Base-by-base conservation (phyloP, 192 early-diverging fungal species). In the Coemansia javaensis region DNA sequence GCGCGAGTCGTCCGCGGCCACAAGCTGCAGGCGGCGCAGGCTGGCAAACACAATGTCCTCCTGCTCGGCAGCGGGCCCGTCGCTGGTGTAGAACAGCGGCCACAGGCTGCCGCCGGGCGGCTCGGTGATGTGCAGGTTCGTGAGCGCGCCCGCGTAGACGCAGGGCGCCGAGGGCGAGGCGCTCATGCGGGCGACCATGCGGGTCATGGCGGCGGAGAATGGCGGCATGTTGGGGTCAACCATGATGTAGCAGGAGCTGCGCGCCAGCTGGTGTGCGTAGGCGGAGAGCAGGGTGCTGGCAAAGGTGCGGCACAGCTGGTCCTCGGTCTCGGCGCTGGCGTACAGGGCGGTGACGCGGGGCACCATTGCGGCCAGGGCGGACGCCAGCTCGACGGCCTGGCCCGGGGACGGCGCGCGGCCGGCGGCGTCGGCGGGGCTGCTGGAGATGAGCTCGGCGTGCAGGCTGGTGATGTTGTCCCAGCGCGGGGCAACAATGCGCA, bases 91-190 rank as follows among this genome's bases (percentile, higher is more conserved):
- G n/a, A 42, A 42, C 27, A 27, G 9, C 5, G 18, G n/a, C 24
- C 24, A 27, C 2, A 42, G 23, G 14, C 23, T 42, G 40, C 15
- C 24, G 7, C 15, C 17, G 1, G 33, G 14, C 6, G 24, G 14
- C n/a, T 38, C 49, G 28, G 49, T 21, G 25, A 51, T 33, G 13
- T 51, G 40, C 21, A 51, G 20, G 4, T 40, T 24, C 5, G 28
- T 21, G 11, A 50, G 36, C 0, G 35, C 15, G 3, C 12, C 22
- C 0, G 45, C 15, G 9, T 32, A 10, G 12, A 36, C 23, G 20
- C 38, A 40, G 2, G 38, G 20, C 3, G 38, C 5, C 11, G 1
- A 14, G 0, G 33, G 22, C 27, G 18, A 10, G 13, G 31, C 21
- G n/a, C 17, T 35, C 0, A 39, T 14, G 6, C 48, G 35, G 20